These are phyloP conservation scores for Populus hybrid DNA, from an alignment of 441 rosid species.

Conservation along the genomic window DNA sequence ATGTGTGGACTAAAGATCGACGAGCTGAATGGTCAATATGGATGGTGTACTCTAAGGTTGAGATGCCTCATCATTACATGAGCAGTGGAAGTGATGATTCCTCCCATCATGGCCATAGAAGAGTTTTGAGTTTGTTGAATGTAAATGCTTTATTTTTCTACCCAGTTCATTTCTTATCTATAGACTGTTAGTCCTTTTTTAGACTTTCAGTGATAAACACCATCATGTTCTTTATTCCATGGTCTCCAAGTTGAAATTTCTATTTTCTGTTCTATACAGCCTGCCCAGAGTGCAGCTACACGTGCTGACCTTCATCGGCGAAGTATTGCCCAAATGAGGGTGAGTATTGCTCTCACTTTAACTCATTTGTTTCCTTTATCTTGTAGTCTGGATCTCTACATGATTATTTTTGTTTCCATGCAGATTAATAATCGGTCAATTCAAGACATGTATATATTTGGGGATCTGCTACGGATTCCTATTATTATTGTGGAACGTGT, in stretches of 20 bases:
- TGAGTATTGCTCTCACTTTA: slow-evolving; percentile 25
- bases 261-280: slow-evolving; percentile 42
- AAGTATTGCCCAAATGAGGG: slow-evolving; percentile 93
- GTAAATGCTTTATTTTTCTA: slow-evolving; percentile 33
- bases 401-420: slow-evolving; percentile 23
- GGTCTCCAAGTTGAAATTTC: slow-evolving; percentile 20
- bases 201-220: neutral
- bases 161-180: neutral
- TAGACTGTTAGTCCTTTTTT: slow-evolving; percentile 4
- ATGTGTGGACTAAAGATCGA: slow-evolving; percentile 75
- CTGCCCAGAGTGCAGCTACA: slow-evolving; percentile 66
- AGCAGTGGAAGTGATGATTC: slow-evolving; percentile 62
- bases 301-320: slow-evolving; percentile 95
- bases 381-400: slow-evolving; percentile 11
- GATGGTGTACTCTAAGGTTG: slow-evolving; percentile 91
- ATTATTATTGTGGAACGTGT: slow-evolving; percentile 80
- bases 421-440: slow-evolving; percentile 85
- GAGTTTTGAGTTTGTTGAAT: slow-evolving; percentile 61
- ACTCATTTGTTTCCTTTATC: slow-evolving; percentile 1
- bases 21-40: slow-evolving; percentile 98
- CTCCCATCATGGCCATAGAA: slow-evolving; percentile 50
- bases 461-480: slow-evolving; percentile 77
- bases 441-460: slow-evolving; percentile 88
- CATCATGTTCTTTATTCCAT: slow-evolving; percentile 7
- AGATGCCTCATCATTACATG: slow-evolving; percentile 86